A percentile compares a stretch with the other conserved stretches of the same genome.
These are phyloP conservation scores for Kalanchoe fedtschenkoi DNA, from an alignment of 164 flowering plant species.

Conservation along the genomic window DNA sequence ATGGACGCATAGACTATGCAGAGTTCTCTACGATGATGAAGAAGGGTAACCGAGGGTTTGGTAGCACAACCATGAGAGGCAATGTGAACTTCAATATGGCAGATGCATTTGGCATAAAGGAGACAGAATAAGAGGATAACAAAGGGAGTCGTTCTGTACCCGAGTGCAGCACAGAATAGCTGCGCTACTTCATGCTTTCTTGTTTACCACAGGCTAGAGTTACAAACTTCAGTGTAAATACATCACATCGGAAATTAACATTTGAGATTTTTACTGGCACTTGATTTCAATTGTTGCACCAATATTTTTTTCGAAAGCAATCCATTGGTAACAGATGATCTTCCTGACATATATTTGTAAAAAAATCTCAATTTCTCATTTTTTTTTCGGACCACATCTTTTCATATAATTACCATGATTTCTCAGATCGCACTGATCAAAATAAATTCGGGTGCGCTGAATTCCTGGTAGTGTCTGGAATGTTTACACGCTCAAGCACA, in stretches of 20 bases:
- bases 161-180: background rate
- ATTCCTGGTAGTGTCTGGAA: too few relatives aligned
- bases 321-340: too few relatives aligned
- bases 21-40: slow-evolving; percentile 92
- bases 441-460: too few relatives aligned
- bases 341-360: too few relatives aligned
- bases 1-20: slow-evolving; percentile 70
- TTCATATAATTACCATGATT: too few relatives aligned
- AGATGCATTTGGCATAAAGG: slow-evolving; percentile 42
- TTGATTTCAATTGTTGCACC: too few relatives aligned
- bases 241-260: background rate
- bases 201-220: background rate
- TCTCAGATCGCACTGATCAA: too few relatives aligned
- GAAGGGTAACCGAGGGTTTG: slow-evolving; percentile 51
- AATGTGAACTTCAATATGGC: slow-evolving; percentile 55
- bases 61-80: slow-evolving; percentile 73
- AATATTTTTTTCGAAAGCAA: too few relatives aligned
- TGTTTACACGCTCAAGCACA: too few relatives aligned
- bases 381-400: too few relatives aligned
- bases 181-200: background rate
- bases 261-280: background rate
- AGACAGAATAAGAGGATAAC: background rate
- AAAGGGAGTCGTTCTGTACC: background rate
- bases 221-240: background rate
- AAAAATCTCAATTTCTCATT: too few relatives aligned